Conservation (phyloP, 2,329 filamentous ascomycete genomes). For the Helicocarpus griseus region DNA sequence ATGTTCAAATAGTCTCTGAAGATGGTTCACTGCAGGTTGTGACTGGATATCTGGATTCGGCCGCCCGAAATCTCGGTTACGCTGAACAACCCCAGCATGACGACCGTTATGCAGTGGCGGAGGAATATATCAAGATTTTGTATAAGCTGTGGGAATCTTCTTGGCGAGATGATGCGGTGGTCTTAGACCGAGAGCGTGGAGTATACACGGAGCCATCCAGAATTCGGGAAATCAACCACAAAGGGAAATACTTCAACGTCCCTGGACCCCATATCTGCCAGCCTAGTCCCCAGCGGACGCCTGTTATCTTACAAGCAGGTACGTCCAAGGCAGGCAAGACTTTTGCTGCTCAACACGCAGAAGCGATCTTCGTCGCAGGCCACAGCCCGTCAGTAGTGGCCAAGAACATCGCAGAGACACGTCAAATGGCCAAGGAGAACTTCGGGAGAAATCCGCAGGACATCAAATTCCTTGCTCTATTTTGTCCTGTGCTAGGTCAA, state of each 20-base stretch:
- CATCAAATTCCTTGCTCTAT: conserved; percentile 59
- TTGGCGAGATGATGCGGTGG: conserved; percentile 58
- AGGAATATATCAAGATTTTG: conserved; percentile 55
- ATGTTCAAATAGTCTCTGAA: conserved; percentile 11
- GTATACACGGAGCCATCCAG: conserved; percentile 50
- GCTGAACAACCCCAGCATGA: conserved; percentile 53
- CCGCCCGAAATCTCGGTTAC: conserved; percentile 53
- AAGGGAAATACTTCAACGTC: conserved; percentile 54
- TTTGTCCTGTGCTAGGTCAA: conserved; percentile 54
- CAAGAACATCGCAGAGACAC: conserved; percentile 54
- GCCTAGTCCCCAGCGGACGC: conserved; percentile 58
- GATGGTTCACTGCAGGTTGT: conserved; percentile 40
- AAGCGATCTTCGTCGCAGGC: conserved; percentile 60
- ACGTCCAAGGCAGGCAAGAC: conserved; percentile 55
- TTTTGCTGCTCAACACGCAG: conserved; percentile 61
- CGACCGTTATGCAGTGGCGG: conserved; percentile 53
- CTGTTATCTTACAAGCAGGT: conserved; percentile 60
- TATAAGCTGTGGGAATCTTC: conserved; percentile 60
- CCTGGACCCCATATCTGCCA: conserved; percentile 58
- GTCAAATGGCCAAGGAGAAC: conserved; percentile 43
- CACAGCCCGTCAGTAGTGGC: conserved; percentile 54
- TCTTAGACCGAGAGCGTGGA: conserved; percentile 47
- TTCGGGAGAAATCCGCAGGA: conserved; percentile 48
- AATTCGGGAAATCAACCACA: conserved; percentile 57
- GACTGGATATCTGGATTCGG: conserved; percentile 58